Evolutionary conservation across 495 filamentous ascomycete genomes (phyloP).

Genomic region (Aspergillus conjunctus): DNA sequence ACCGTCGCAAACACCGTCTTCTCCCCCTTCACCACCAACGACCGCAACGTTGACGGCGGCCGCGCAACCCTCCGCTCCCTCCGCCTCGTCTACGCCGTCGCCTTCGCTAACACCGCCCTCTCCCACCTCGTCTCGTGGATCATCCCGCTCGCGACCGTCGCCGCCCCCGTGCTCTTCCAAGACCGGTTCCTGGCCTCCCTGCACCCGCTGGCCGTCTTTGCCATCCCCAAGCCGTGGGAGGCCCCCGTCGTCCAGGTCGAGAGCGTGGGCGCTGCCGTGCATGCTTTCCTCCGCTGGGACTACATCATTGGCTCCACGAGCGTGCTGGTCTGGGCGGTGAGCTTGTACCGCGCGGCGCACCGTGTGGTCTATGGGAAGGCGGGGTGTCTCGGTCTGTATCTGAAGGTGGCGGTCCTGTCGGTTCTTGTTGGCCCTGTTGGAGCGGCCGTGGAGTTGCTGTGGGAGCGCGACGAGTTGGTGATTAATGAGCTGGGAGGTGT

Average conservation of each 20-base stretch:
- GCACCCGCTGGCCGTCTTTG: constrained; percentile 43
- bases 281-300: constrained; percentile 61
- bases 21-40: constrained; percentile 40
- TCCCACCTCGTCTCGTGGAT: constrained; percentile 51
- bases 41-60: constrained; percentile 19
- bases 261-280: constrained; percentile 51
- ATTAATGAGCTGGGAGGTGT: constrained; percentile 33
- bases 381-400: constrained; percentile 31
- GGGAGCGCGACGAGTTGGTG: constrained; percentile 59
- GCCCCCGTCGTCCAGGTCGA: constrained; percentile 35
- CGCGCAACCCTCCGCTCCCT: constrained; percentile 46
- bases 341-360: constrained; percentile 44
- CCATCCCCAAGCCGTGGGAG: constrained; percentile 46
- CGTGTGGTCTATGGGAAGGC: constrained; percentile 36
- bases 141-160: constrained; percentile 44
- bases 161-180: constrained; percentile 42
- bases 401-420: constrained; percentile 44
- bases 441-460: constrained; percentile 54
- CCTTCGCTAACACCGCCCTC: constrained; percentile 48
- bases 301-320: constrained; percentile 54
- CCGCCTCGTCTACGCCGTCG: constrained; percentile 57
- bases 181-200: constrained; percentile 34
- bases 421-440: constrained; percentile 53
- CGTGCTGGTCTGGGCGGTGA: constrained; percentile 57
- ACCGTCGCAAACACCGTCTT: constrained; percentile 35